Conservation (phyloP, 371 early-diverging fungal species). For the Mycotypha africana region DNA sequence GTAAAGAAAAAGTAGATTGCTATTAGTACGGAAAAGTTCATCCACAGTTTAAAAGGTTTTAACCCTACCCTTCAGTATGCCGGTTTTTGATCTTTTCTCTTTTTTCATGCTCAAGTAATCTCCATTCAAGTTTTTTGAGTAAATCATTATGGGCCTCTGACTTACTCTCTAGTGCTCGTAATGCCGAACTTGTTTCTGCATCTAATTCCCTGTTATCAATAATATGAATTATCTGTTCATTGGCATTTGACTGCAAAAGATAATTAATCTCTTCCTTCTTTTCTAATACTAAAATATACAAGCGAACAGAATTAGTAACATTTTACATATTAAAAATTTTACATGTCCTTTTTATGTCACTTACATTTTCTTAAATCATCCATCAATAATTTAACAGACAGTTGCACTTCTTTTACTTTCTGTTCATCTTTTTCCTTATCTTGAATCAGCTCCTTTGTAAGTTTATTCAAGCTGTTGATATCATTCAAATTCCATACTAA, state of each 20-base stretch:
- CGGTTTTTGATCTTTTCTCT: slow-evolving; percentile 8
- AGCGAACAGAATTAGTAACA: no score
- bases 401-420: neutral
- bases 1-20: no score
- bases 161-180: neutral
- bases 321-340: neutral
- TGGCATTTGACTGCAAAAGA: slow-evolving; percentile 1
- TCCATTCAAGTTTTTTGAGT: slow-evolving; percentile 9
- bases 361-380: neutral
- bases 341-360: slow-evolving; percentile 12
- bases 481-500: slow-evolving; percentile 14
- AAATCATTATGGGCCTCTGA: neutral
- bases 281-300: slow-evolving; percentile 11
- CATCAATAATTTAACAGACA: neutral
- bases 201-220: slow-evolving; percentile 11
- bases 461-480: neutral
- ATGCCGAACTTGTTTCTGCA: slow-evolving; percentile 2
- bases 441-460: slow-evolving; percentile 4
- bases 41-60: no score
- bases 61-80: slow-evolving; percentile 9
- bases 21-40: no score
- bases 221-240: neutral
- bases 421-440: slow-evolving; percentile 3
- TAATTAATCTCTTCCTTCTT: slow-evolving; percentile 11
- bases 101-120: slow-evolving; percentile 6